Evolutionary conservation across 1,139 yeast genomes (phyloP).

Genomic region (Magnusiomyces ingens): DNA sequence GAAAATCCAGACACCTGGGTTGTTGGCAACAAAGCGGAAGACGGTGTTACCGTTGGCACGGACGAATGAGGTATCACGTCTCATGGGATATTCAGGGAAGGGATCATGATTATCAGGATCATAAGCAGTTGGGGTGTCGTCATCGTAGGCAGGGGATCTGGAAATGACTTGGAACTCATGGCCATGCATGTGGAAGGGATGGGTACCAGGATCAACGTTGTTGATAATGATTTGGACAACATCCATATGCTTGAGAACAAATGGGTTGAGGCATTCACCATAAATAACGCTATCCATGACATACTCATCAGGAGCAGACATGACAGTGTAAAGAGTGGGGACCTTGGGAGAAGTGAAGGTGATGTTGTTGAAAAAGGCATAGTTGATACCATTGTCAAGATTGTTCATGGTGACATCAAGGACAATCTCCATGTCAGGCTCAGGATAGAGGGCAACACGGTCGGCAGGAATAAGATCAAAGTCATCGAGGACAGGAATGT

Average conservation of each 20-base stretch:
- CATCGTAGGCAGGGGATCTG: slow-evolving; percentile 46
- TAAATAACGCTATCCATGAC: slow-evolving; percentile 55
- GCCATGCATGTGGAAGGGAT: slow-evolving; percentile 88
- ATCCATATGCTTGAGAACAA: slow-evolving; percentile 61
- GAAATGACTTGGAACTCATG: slow-evolving; percentile 64
- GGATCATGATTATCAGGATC: slow-evolving; percentile 44
- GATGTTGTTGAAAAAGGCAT: slow-evolving; percentile 83
- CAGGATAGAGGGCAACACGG: slow-evolving; percentile 47
- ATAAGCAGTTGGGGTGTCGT: slow-evolving; percentile 43
- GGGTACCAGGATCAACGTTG: slow-evolving; percentile 68
- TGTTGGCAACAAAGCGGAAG: slow-evolving; percentile 63
- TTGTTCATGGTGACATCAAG: slow-evolving; percentile 73
- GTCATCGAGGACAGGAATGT: slow-evolving; percentile 43
- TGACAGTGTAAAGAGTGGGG: slow-evolving; percentile 71
- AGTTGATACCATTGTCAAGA: slow-evolving; percentile 73
- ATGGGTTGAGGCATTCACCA: slow-evolving; percentile 73
- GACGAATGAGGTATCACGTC: slow-evolving; percentile 61
- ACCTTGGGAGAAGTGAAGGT: slow-evolving; percentile 75
- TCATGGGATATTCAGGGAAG: slow-evolving; percentile 58
- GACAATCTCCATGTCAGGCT: slow-evolving; percentile 59
- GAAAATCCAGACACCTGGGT: slow-evolving; percentile 92
- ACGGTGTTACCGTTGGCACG: slow-evolving; percentile 62
- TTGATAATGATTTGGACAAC: slow-evolving; percentile 59
- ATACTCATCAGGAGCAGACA: slow-evolving; percentile 47
- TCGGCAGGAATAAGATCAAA: slow-evolving; percentile 54